Percentiles rank a stretch among this genome's conserved stretches.
phyloP scores from a whole-genome alignment of 179 eudicot species.

The Beta macrorhiza region DNA sequence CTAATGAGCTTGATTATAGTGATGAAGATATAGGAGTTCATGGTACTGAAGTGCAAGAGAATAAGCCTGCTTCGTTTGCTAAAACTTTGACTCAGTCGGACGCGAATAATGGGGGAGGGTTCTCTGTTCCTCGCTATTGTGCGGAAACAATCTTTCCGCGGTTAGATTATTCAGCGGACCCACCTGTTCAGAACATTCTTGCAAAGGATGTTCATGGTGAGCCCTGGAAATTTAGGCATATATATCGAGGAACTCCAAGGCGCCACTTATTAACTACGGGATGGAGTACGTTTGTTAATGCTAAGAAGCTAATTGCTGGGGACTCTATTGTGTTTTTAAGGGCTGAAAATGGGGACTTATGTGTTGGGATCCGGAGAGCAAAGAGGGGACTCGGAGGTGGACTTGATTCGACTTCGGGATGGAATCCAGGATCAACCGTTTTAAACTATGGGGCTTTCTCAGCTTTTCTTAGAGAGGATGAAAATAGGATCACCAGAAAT shows the following conservation, averaged over 20 bases:
- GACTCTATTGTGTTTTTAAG: slow-evolving; percentile 86
- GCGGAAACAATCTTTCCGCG: slow-evolving; percentile 90
- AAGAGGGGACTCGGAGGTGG: slow-evolving; percentile 63
- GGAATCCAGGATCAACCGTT: slow-evolving; percentile 54
- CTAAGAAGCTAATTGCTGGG: slow-evolving; percentile 88
- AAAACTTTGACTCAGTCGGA: slow-evolving; percentile 93
- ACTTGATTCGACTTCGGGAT: slow-evolving; percentile 53
- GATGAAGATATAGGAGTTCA: slow-evolving; percentile 43
- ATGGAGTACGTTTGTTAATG: slow-evolving; percentile 91
- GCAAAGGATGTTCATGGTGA: slow-evolving; percentile 90
- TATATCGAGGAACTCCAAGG: slow-evolving; percentile 88
- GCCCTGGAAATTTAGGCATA: slow-evolving; percentile 86
- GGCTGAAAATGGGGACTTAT: slow-evolving; percentile 79
- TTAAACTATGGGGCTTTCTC: slow-evolving; percentile 50
- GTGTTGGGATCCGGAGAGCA: slow-evolving; percentile 84
- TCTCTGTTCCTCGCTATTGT: slow-evolving; percentile 90
- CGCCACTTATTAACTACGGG: slow-evolving; percentile 93
- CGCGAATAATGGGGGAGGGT: slow-evolving; percentile 95
- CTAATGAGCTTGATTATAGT: slow-evolving; percentile 39
- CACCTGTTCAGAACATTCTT: slow-evolving; percentile 75
- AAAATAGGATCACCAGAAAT: slow-evolving; percentile 40
- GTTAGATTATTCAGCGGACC: slow-evolving; percentile 77
- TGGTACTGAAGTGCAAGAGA: slow-evolving; percentile 50
- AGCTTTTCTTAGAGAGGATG: slow-evolving; percentile 58
- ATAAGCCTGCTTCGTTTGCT: slow-evolving; percentile 73